Conservation (phyloP, 179 eudicot species). For the Vitellaria paradoxa region DNA sequence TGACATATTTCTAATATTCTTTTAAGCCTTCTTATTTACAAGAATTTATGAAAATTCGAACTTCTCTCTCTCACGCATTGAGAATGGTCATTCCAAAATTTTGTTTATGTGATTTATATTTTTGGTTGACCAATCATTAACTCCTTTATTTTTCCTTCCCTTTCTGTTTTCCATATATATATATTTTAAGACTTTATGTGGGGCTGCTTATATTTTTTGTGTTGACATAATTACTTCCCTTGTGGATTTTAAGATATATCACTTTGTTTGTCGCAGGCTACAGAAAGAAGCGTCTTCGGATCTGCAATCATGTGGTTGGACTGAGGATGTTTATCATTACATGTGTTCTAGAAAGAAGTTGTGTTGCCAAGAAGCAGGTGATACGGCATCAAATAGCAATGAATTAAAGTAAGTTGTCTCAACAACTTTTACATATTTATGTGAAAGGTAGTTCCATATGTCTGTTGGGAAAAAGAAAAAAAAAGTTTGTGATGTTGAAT, state of each 20-base stretch:
- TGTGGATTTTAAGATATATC: neutral
- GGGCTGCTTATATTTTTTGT: neutral
- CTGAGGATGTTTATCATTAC: slow-evolving; percentile 48
- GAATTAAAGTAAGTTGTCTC: slow-evolving; percentile 58
- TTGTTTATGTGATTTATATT: neutral
- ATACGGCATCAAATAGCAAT: slow-evolving; percentile 27
- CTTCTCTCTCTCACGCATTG: neutral
- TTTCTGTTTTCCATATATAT: neutral
- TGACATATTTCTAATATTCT: neutral
- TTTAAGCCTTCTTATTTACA: neutral
- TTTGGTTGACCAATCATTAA: neutral
- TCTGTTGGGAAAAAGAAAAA: neutral
- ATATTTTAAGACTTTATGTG: neutral
- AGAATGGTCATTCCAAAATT: neutral
- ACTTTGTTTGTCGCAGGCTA: slow-evolving; percentile 45
- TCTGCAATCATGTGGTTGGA: slow-evolving; percentile 76
- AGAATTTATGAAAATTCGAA: neutral
- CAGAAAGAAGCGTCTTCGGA: slow-evolving; percentile 52
- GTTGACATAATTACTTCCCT: slow-evolving; percentile 1
- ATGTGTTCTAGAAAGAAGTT: slow-evolving; percentile 66
- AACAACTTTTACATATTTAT: neutral
- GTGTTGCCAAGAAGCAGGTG: slow-evolving; percentile 35
- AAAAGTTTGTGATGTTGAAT: neutral
- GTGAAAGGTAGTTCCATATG: neutral
- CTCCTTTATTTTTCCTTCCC: neutral